Evolutionary conservation across 2,329 filamentous ascomycete genomes (phyloP), one percentile per base, ranked within the genome.

Genomic region (Xylariaceae sp.): DNA sequence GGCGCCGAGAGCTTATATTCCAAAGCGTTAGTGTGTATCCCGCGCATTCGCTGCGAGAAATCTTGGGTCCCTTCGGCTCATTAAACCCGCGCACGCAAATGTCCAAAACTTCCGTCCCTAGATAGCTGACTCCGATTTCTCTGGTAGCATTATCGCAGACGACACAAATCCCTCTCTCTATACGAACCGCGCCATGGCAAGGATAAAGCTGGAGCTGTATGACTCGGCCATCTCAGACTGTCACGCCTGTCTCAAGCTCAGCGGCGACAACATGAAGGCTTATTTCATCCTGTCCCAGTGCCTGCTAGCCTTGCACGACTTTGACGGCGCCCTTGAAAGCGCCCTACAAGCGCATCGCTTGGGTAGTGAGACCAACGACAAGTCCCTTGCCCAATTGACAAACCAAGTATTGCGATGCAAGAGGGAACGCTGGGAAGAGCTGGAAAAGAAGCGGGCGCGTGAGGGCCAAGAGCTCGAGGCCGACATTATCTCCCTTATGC

Each of bases 161-260:
- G 81, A 89, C 3, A 81, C 78, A 50, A 94, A 96, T 68, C 84
- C 88, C 1, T 79, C 88, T 24, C 81, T 96, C 44, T 97, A 92
- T 74, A 93, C 91, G 32, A 97, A 97, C 74, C 89, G 92, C 48
- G 90, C 92, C 45, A 88, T 96, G 74, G 86, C 88, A 3, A 84
- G 92, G 33, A 78, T 94, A 53, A 89, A 88, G 73, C 81, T 96
- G 18, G 75, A 81, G 55, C 78, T 84, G 63, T 95, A 87, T 83
- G 81, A 89, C 24, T 85, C 80, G 8, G 91, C 88, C 42, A 86
- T 94, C 59, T 77, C 84, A 55, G 92, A 97, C 72, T 93, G 92
- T 68, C 73, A 87, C 47, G 78, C 84, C 45, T 91, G 89, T 59
- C 86, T 97, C 43, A 80, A 84, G 54, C 79, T 95, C 5, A 77